These are phyloP conservation scores for Pichia paraexigua DNA, from an alignment of 805 yeast genomes.

Conservation along the genomic window DNA sequence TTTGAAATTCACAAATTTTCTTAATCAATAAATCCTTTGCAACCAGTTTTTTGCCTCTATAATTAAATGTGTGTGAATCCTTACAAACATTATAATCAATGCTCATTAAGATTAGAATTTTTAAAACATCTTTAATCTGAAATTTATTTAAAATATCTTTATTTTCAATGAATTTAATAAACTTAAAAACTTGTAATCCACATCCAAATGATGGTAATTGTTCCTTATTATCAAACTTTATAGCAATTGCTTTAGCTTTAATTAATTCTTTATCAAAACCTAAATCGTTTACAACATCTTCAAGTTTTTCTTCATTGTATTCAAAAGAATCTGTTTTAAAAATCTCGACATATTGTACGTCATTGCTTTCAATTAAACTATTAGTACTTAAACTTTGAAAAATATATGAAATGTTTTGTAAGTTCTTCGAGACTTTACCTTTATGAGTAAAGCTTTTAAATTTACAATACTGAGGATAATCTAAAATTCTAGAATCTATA, in stretches of 20 bases:
- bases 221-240: conserved; percentile 6
- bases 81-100: conserved; percentile 5
- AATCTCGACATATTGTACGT: conserved; percentile 2
- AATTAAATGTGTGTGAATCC: conserved; percentile 1
- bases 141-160: background rate
- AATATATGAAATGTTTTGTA: background rate
- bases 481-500: background rate
- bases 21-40: conserved; percentile 2
- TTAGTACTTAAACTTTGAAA: background rate
- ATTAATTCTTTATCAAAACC: conserved; percentile 2
- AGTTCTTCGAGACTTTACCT: background rate
- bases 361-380: background rate
- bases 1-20: background rate
- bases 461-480: conserved; percentile 1
- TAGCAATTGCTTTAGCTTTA: background rate
- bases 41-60: background rate
- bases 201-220: conserved; percentile 5
- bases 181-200: conserved; percentile 7
- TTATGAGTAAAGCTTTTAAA: conserved; percentile 3
- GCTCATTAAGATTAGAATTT: conserved; percentile 2
- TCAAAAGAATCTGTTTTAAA: background rate
- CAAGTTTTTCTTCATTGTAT: background rate
- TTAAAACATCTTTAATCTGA: background rate
- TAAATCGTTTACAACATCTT: background rate
- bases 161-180: conserved; percentile 1